A percentile compares a stretch with the other conserved stretches of the same genome.
Evolutionary conservation across 371 early-diverging fungal genomes (phyloP).

Genomic region (Syncephalis plumigaleata): DNA sequence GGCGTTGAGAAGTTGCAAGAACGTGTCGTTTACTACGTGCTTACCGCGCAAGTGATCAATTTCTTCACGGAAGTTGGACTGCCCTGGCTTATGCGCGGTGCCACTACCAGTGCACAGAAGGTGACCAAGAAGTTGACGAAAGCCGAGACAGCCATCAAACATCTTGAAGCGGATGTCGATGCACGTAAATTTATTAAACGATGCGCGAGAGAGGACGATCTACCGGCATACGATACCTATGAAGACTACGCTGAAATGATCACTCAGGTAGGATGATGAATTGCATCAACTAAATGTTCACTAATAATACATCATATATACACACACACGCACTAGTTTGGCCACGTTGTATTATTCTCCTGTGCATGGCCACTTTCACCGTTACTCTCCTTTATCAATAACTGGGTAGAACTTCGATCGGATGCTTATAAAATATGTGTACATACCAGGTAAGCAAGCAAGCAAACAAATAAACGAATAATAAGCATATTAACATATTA

Average conservation of each 20-base stretch:
- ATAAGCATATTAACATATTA: background rate
- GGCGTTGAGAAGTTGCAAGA: constrained; percentile 40
- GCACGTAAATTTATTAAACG: constrained; percentile 26
- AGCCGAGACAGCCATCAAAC: constrained; percentile 3
- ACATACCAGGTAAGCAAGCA: constrained; percentile 26
- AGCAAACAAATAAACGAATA: background rate
- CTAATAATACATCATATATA: too few species aligned
- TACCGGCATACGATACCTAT: constrained; percentile 63
- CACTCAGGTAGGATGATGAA: constrained; percentile 34
- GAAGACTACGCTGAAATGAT: constrained; percentile 87
- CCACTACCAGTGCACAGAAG: background rate
- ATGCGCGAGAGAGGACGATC: constrained; percentile 24
- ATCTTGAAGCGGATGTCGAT: constrained; percentile 8
- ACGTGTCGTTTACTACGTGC: constrained; percentile 56
- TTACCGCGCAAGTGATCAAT: constrained; percentile 67
- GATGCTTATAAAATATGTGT: constrained; percentile 78
- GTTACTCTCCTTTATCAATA: constrained; percentile 61
- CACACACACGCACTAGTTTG: too few species aligned
- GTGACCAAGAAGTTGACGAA: constrained; percentile 1
- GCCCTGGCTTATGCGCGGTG: constrained; percentile 30
- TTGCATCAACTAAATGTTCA: background rate
- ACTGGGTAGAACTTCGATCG: constrained; percentile 73
- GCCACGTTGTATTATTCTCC: constrained; percentile 74
- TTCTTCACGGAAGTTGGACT: constrained; percentile 53
- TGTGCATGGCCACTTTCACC: constrained; percentile 70